A percentile compares a stretch with the other conserved stretches of the same genome.
These are phyloP conservation scores for Staphylotrichum longicolle DNA, from an alignment of 495 filamentous ascomycete species.

Conservation along the genomic window DNA sequence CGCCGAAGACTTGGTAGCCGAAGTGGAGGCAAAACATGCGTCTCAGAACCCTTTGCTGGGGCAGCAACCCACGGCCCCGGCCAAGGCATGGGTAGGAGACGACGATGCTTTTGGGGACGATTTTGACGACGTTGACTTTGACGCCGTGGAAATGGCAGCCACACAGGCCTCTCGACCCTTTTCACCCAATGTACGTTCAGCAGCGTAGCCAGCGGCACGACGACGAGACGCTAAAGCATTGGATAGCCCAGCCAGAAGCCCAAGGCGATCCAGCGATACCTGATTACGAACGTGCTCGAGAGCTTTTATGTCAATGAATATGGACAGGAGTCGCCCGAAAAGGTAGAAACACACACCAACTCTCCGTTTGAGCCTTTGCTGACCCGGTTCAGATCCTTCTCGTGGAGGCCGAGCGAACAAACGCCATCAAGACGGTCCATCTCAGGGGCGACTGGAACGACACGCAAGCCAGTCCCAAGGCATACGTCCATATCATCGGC, in stretches of 20 bases:
- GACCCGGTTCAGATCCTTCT: conserved; percentile 59
- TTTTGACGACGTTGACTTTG: conserved; percentile 68
- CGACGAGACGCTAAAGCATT: conserved; percentile 45
- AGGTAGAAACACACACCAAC: conserved; percentile 50
- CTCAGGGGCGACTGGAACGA: conserved; percentile 83
- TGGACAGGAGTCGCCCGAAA: conserved; percentile 63
- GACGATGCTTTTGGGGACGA: conserved; percentile 54
- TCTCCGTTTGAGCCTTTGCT: not conserved
- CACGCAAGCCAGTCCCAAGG: conserved; percentile 67
- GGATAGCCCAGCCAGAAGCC: conserved; percentile 53
- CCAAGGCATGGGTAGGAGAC: conserved; percentile 17
- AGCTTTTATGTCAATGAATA: conserved; percentile 60
- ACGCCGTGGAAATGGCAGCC: conserved; percentile 58
- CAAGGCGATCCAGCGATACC: conserved; percentile 77
- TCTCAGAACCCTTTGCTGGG: conserved; percentile 12
- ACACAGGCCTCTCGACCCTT: conserved; percentile 44
- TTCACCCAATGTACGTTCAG: conserved; percentile 52
- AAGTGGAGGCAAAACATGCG: conserved; percentile 39
- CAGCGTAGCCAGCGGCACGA: conserved; percentile 26
- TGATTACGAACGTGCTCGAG: conserved; percentile 68
- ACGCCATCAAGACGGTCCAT: conserved; percentile 62
- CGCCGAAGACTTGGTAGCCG: conserved; percentile 56
- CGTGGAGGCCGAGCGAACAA: conserved; percentile 70
- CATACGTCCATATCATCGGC: conserved; percentile 84
- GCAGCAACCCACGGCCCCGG: not conserved